Evolutionary conservation across 371 early-diverging fungal genomes (phyloP).

Genomic region (Apophysomyces ossiformis): DNA sequence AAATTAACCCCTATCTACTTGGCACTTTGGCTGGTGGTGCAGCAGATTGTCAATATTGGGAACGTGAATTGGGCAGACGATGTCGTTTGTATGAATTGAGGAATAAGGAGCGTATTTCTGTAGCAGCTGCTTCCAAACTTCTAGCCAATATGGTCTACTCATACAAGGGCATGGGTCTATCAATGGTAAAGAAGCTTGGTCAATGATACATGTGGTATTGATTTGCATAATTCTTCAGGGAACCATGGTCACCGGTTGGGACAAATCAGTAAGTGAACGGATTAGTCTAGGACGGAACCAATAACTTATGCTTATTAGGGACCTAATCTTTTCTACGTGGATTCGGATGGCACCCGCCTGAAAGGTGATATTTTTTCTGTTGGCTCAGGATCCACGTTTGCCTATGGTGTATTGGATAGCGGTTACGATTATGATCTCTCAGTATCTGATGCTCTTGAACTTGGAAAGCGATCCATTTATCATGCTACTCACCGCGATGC

Average conservation of each 20-base stretch:
- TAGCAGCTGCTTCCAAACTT: constrained; percentile 98
- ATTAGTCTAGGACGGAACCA: constrained; percentile 1
- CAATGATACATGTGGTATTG: background rate
- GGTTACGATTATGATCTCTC: constrained; percentile 91
- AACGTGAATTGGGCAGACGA: constrained; percentile 96
- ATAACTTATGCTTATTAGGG: constrained; percentile 59
- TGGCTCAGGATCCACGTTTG: constrained; percentile 98
- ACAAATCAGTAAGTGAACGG: constrained; percentile 72
- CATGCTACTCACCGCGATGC: constrained; percentile 99
- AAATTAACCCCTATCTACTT: constrained; percentile 98
- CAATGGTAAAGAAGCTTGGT: constrained; percentile 72
- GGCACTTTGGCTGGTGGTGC: constrained; percentile 99
- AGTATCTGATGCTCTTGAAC: constrained; percentile 93
- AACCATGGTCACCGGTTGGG: constrained; percentile 99
- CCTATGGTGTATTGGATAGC: constrained; percentile 96
- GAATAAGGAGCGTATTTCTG: constrained; percentile 98
- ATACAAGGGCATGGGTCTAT: constrained; percentile 99
- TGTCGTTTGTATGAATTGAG: constrained; percentile 96
- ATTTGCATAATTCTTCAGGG: constrained; percentile 61
- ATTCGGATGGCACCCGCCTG: constrained; percentile 95
- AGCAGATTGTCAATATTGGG: constrained; percentile 99
- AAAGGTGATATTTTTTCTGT: constrained; percentile 96
- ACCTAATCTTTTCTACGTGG: constrained; percentile 98
- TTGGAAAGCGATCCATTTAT: constrained; percentile 97
- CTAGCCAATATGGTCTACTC: constrained; percentile 96